phyloP scores from a whole-genome alignment of 2,329 filamentous ascomycete species.

The Meredithiella fracta region DNA sequence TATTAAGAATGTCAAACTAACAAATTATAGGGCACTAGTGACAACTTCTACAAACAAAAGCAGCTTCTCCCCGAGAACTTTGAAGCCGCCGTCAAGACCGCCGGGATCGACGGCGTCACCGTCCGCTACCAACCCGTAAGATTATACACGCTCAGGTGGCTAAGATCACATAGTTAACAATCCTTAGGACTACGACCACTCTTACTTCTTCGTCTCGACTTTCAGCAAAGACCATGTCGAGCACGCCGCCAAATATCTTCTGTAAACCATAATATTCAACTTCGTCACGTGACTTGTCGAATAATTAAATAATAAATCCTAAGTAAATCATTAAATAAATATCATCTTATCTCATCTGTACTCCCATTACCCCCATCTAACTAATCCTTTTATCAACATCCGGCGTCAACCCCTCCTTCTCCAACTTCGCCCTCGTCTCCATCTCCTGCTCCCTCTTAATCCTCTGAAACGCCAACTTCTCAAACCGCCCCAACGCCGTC shows the following conservation, averaged over 20 bases:
- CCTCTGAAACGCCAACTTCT: slow-evolving; percentile 70
- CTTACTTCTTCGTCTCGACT: slow-evolving; percentile 87
- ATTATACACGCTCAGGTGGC: not conserved
- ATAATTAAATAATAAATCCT: too few relatives aligned
- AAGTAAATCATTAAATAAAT: not conserved
- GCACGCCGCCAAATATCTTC: slow-evolving; percentile 74
- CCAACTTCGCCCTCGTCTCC: slow-evolving; percentile 31
- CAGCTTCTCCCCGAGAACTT: slow-evolving; percentile 94
- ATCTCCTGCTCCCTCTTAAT: slow-evolving; percentile 50
- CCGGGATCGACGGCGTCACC: slow-evolving; percentile 54
- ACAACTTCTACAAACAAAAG: slow-evolving; percentile 90
- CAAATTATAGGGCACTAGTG: slow-evolving; percentile 56
- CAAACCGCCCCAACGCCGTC: slow-evolving; percentile 69
- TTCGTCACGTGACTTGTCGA: not conserved
- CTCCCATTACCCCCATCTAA: slow-evolving; percentile 19
- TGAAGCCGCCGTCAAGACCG: slow-evolving; percentile 58
- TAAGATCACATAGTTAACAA: not conserved
- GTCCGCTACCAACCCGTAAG: slow-evolving; percentile 66
- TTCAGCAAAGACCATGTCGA: slow-evolving; percentile 85
- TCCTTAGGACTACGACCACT: slow-evolving; percentile 76
- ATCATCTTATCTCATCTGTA: not conserved
- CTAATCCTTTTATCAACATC: slow-evolving; percentile 33
- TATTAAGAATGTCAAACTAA: not conserved
- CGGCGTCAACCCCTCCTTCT: slow-evolving; percentile 24
- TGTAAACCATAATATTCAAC: slow-evolving; percentile 8